Base-by-base conservation (phyloP, 1,139 yeast genomes). In the Protomyces pachydermus region DNA sequence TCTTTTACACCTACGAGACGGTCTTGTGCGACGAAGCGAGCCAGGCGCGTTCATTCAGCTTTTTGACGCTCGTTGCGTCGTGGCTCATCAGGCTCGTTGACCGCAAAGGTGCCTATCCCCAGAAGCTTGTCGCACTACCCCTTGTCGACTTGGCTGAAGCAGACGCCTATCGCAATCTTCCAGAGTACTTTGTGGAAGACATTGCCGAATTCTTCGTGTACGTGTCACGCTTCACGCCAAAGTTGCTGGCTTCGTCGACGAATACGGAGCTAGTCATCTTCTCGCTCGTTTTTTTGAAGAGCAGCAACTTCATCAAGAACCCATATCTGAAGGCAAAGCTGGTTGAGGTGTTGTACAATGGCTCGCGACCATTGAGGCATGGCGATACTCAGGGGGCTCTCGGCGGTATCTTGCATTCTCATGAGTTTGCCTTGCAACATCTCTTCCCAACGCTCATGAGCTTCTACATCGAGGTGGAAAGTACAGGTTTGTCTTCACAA, bases 401-500 rank as follows among this genome's bases (percentile, higher is more conserved):
- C 81, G 79, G 85, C 66, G 80, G 81, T 12, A 80, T 86, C 4
- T 85, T 90, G 74, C 84, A 81, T 70, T 77, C 84, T 10, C 85
- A 90, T 71, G 80, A 82, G 61, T 72, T 87, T 57, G 87, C 90
- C 0, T 76, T 78, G 54, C 79, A 85, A 57, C 85, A 91, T 72
- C 74, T 95, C 65, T 78, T 93, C 66, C 91, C 89, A 71, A 87
- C 96, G 0, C 79, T 93, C 66, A 81, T 93, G 76, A 95, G 90
- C 72, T 88, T 91, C 69, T 93, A 93, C 74, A 96, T 93, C 42
- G 91, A 89, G 81, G 93, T 91, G 65, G 99, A 93, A 74, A 90
- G 89, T 72, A 95, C 98, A 0, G 98, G 98, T 6, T 88, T 97
- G 2, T 86, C 95, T 4, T 86, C 96, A 0, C 98, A 93, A 75